Percentiles rank a stretch among this genome's conserved stretches.
Conservation (phyloP, 495 filamentous ascomycete genomes). For the Tuber borchii region DNA sequence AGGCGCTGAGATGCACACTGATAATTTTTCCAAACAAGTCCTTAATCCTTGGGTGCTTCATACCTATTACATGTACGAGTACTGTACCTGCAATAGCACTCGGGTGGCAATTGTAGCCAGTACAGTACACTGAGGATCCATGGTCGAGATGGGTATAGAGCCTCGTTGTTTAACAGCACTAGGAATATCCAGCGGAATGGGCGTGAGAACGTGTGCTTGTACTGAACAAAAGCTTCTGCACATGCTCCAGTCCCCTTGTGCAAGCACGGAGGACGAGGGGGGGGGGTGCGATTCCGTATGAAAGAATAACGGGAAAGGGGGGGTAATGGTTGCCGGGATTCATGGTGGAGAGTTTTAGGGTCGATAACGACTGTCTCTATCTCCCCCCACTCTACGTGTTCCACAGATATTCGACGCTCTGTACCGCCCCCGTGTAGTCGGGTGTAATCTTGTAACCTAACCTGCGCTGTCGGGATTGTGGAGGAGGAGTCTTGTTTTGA, state of each 20-base stretch:
- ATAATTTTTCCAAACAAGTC: neutral
- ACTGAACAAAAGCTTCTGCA: neutral
- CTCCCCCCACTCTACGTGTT: neutral
- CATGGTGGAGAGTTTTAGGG: neutral
- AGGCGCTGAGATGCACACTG: neutral
- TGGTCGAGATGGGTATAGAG: neutral
- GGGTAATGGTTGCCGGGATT: neutral
- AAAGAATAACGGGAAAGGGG: neutral
- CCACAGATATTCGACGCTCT: conserved; percentile 4
- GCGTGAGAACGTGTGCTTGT: neutral
- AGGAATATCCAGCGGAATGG: neutral
- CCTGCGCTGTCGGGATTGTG: neutral
- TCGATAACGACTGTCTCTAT: neutral
- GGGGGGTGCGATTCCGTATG: neutral
- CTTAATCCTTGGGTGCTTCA: neutral
- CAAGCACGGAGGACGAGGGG: neutral
- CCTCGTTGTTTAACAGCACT: neutral
- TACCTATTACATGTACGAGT: neutral
- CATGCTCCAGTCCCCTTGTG: neutral
- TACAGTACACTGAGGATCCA: neutral
- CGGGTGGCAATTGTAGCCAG: neutral
- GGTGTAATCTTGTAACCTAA: neutral
- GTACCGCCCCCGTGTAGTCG: conserved; percentile 2
- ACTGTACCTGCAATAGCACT: neutral
- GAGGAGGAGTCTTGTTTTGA: neutral